A percentile compares a stretch with the other conserved stretches of the same genome.
These are phyloP conservation scores for Hypoxylon perforatum DNA, from an alignment of 495 filamentous ascomycete genomes.

Conservation along the genomic window DNA sequence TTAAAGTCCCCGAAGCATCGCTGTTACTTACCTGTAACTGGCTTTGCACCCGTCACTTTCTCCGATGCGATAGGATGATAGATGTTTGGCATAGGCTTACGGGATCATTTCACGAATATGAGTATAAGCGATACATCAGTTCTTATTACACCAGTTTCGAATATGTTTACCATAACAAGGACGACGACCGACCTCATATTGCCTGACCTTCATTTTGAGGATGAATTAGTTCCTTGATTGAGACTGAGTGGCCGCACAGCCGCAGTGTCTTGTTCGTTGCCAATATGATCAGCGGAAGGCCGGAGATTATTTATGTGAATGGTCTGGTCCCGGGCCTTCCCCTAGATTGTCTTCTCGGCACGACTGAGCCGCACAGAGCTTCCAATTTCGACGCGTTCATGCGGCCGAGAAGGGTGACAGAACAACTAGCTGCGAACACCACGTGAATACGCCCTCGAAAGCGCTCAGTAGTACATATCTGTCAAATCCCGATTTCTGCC, in stretches of 20 bases:
- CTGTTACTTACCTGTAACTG: neutral
- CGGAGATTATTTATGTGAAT: slow-evolving; percentile 34
- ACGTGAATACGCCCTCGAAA: slow-evolving; percentile 11
- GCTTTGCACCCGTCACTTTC: neutral
- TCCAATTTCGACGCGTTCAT: slow-evolving; percentile 35
- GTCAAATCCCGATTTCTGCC: slow-evolving; percentile 10
- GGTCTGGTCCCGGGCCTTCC: slow-evolving; percentile 23
- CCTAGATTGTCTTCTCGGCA: slow-evolving; percentile 19
- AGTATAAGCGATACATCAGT: slow-evolving; percentile 1
- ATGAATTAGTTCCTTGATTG: neutral
- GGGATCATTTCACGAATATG: neutral
- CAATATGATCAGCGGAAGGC: slow-evolving; percentile 13
- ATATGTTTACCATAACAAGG: neutral
- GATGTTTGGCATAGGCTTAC: no score
- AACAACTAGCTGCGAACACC: slow-evolving; percentile 20
- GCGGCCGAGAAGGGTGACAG: slow-evolving; percentile 27
- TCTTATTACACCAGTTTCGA: slow-evolving; percentile 8
- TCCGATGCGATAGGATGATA: neutral
- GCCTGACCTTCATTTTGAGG: neutral
- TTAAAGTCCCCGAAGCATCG: neutral
- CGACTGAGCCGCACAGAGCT: slow-evolving; percentile 32
- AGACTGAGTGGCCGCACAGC: neutral
- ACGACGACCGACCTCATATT: neutral
- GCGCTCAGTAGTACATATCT: slow-evolving; percentile 1
- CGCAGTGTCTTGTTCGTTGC: neutral